These are phyloP conservation scores for Thymus mandschuricus DNA, from an alignment of 257 asterid genomes.

Conservation along the genomic window DNA sequence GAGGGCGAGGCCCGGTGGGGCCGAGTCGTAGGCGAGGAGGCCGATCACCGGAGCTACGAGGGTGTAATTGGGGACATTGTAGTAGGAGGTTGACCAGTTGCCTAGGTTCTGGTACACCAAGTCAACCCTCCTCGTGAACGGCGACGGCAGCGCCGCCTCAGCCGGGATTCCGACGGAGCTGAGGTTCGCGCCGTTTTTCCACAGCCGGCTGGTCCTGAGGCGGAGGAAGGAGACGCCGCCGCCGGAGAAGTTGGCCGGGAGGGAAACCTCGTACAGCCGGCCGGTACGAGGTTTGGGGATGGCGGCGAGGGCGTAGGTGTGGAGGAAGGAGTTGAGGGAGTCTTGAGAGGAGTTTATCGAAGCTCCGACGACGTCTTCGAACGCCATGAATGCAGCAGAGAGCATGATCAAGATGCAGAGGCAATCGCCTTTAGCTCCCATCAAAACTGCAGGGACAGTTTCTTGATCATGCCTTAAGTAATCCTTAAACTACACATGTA, in stretches of 20 bases:
- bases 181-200: conserved; percentile 52
- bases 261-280: conserved; percentile 46
- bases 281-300: conserved; percentile 52
- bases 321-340: conserved; percentile 58
- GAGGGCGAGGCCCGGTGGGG: conserved; percentile 23
- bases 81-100: conserved; percentile 62
- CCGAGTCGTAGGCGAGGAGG: conserved; percentile 55
- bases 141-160: conserved; percentile 44
- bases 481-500: background rate
- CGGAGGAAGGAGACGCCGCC: conserved; percentile 52
- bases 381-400: conserved; percentile 23
- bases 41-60: conserved; percentile 77
- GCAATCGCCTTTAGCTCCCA: conserved; percentile 50
- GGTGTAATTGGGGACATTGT: conserved; percentile 54
- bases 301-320: conserved; percentile 43
- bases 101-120: conserved; percentile 68
- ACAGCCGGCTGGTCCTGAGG: conserved; percentile 47
- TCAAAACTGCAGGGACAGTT: conserved; percentile 38
- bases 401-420: conserved; percentile 37
- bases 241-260: conserved; percentile 63
- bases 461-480: conserved; percentile 26
- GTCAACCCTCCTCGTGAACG: conserved; percentile 64
- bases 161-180: conserved; percentile 56
- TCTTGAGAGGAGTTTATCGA: conserved; percentile 36
- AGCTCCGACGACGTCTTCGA: conserved; percentile 35